Evolutionary conservation across 1,284 basidiomycete species (phyloP), one percentile per base, ranked within the genome.

Genomic region (Pseudozyma sp.): DNA sequence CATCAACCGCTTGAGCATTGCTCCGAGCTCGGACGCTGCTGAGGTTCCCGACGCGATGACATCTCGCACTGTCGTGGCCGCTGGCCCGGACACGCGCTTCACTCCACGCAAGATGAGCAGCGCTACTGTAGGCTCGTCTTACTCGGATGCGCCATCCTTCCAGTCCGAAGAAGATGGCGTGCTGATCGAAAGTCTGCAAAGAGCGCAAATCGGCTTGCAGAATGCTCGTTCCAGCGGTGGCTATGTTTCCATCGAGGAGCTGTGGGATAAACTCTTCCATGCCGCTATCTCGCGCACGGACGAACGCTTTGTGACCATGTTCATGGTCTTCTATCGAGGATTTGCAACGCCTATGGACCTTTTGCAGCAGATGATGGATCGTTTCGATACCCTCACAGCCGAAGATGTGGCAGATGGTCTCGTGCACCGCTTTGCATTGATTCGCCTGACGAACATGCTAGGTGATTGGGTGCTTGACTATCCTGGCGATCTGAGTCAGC

Each of bases 391-490:
- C 34, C 67, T 82, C 13, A 71, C 77, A 3, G 53, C 57, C 13
- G 61, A 70, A 18, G 80, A 81, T 47, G 66, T 68, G 5, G 59
- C 64, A 6, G 79, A 78, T 21, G 67, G 72, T 13, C 47, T 71
- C 12, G 71, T 82, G 56, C 77, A 79, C 56, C 75, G 80, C 1
- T 82, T 75, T 45, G 73, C 79, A 4, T 51, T 82, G 51, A 80
- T 81, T 57, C 40, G 75, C 38, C 63, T 82, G 19, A 71, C 74
- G 34, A 70, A 66, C 38, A 78, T 82, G 76, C 70, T 82, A 0
- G 73, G 76, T 38, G 79, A 81, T 25, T 82, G 81, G 81, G 76
- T 82, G 56, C 68, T 75, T 44, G 77, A 81, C 52, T 82, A 82
- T 49, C 81, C 81, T 12, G 81, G 81, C 9, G 81, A 82, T 56